Evolutionary conservation across 495 filamentous ascomycete species (phyloP), one percentile per base, ranked within the genome.

Genomic region (Penicillium cataractarum): DNA sequence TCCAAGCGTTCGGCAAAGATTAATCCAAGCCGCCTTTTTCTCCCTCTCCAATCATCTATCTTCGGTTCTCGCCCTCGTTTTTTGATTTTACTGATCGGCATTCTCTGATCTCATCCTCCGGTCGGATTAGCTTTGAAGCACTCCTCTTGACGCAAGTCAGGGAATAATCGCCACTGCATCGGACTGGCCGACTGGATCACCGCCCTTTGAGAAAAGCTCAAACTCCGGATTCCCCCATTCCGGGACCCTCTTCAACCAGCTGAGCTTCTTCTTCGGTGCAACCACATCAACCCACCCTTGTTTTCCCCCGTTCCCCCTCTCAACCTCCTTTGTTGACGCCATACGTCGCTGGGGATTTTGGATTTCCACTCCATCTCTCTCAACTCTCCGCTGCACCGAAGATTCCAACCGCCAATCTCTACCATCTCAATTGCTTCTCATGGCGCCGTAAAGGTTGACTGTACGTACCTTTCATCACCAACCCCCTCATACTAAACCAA

Each of bases 381-480:
- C 21, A 2, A 22, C 7, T 46, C 5, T 22, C n/a, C 24, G 40
- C 56, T 52, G 59, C 57, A 58, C 63, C 29, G 27, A 42, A 55
- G 29, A 31, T 31, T 31, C 29, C 29, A 31, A 31, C 29, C 29
- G 29, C 29, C 56, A 42, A 48, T 60, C 33, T 19, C 27, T 58
- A 22, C 55, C 58, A 62, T 63, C 58, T 58, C 64, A 66, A 63
- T 71, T 68, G 65, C 67, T 68, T 74, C 71, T 66, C 68, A 74
- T 77, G 75, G 72, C 74, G 72, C 61, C 70, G 64, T 71, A 65
- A 74, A 66, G 64, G 60, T 62, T 56, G 51, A 52, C 66, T 67
- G 77, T 78, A 78, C 65, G 77, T 77, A 57, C 62, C 17, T 53
- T 54, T 55, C 63, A n/a, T 50, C 62, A 65, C 62, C 64, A 6